Conservation (phyloP, 306 rosid genomes). For the Gastrolobium villosum region DNA sequence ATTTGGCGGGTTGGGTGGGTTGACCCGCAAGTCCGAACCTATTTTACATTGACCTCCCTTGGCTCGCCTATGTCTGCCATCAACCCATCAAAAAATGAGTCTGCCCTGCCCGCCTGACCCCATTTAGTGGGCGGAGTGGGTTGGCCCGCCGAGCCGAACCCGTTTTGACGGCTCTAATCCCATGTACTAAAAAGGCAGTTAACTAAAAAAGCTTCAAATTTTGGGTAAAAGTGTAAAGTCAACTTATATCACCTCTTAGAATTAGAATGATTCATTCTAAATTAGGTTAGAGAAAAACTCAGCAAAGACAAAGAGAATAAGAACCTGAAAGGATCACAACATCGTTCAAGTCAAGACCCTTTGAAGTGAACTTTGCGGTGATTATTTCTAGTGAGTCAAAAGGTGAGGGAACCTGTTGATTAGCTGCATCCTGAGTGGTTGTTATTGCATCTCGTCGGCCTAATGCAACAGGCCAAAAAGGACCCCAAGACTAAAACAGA, state of each 20-base stretch:
- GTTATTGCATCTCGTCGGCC: slow-evolving; percentile 73
- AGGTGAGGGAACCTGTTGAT: slow-evolving; percentile 72
- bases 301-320: slow-evolving; percentile 11
- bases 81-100: no score
- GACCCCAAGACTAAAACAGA: slow-evolving; percentile 63
- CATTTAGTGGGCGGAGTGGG: no score
- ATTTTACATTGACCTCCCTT: no score
- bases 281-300: neutral
- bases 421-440: slow-evolving; percentile 59
- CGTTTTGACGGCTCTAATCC: no score
- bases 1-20: no score
- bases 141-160: no score
- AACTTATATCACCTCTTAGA: neutral
- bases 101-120: no score
- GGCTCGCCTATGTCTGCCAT: no score
- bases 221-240: neutral
- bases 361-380: slow-evolving; percentile 67
- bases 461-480: slow-evolving; percentile 64
- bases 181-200: neutral
- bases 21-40: no score
- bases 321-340: slow-evolving; percentile 82
- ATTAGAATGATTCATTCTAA: neutral
- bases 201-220: neutral
- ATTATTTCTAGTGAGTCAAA: slow-evolving; percentile 62
- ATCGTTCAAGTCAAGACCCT: slow-evolving; percentile 75